Evolutionary conservation across 1,139 yeast genomes (phyloP).

Genomic region (Diutina neorugosa): DNA sequence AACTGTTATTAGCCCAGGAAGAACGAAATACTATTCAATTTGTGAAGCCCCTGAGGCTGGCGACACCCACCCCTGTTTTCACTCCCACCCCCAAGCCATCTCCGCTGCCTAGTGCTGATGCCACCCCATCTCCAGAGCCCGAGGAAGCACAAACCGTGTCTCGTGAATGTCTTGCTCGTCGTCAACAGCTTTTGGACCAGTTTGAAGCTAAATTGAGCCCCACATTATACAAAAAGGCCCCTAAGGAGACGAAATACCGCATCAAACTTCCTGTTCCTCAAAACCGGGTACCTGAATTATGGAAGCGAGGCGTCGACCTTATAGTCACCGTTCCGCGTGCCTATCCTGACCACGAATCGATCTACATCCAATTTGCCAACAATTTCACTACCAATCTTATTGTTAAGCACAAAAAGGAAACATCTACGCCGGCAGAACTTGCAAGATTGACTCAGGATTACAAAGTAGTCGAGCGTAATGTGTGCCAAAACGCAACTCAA

Average conservation of each 20-base stretch:
- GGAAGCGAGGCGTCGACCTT: slow-evolving; percentile 9
- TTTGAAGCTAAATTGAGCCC: slow-evolving; percentile 8
- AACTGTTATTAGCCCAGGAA: slow-evolving; percentile 43
- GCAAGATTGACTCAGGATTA: slow-evolving; percentile 7
- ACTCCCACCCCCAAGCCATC: not conserved
- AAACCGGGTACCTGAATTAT: slow-evolving; percentile 6
- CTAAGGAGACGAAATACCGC: slow-evolving; percentile 9
- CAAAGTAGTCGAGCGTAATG: slow-evolving; percentile 8
- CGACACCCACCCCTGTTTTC: not conserved
- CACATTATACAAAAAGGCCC: slow-evolving; percentile 8
- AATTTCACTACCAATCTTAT: slow-evolving; percentile 10
- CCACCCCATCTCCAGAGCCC: not conserved
- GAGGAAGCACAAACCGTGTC: not conserved
- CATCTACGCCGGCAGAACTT: slow-evolving; percentile 6
- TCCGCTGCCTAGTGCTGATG: not conserved
- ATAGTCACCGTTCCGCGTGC: slow-evolving; percentile 8
- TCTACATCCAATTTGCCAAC: slow-evolving; percentile 7
- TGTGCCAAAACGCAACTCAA: slow-evolving; percentile 6
- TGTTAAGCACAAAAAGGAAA: slow-evolving; percentile 7
- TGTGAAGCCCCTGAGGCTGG: slow-evolving; percentile 13
- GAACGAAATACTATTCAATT: slow-evolving; percentile 41
- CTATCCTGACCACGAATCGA: slow-evolving; percentile 7
- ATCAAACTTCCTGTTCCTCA: slow-evolving; percentile 7
- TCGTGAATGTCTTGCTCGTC: slow-evolving; percentile 1
- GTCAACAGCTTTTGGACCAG: slow-evolving; percentile 6